Evolutionary conservation across 805 yeast genomes (phyloP).

Genomic region (Wilhelminamyces savonicus): DNA sequence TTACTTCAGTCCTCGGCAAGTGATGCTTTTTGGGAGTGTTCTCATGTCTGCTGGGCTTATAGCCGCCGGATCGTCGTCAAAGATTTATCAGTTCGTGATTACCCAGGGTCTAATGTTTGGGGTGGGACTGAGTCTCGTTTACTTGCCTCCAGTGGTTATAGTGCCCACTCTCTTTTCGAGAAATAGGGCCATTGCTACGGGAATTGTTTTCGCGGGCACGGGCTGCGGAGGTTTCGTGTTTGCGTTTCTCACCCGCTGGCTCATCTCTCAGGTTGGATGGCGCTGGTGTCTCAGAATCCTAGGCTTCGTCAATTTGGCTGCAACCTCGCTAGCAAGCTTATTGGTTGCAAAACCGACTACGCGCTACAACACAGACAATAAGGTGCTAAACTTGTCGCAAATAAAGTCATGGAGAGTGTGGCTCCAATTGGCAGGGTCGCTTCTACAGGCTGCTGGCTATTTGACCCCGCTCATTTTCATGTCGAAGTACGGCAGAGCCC

Average conservation of each 20-base stretch:
- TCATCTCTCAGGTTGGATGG: conserved; percentile 25
- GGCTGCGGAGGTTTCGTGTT: conserved; percentile 29
- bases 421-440: conserved; percentile 13
- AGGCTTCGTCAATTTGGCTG: conserved; percentile 18
- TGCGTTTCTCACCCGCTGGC: conserved; percentile 19
- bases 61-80: conserved; percentile 15
- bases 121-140: conserved; percentile 23
- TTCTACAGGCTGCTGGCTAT: conserved; percentile 29
- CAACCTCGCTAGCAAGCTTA: conserved; percentile 8
- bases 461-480: conserved; percentile 25
- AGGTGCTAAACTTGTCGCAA: conserved; percentile 7
- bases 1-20: conserved; percentile 10
- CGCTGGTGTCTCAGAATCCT: conserved; percentile 24
- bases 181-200: conserved; percentile 28
- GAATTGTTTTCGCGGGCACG: conserved; percentile 27
- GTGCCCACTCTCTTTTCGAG: conserved; percentile 24
- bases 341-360: conserved; percentile 9
- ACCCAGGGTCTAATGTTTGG: conserved; percentile 30
- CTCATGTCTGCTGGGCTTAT: conserved; percentile 21
- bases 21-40: conserved; percentile 21
- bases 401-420: conserved; percentile 12
- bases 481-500: conserved; percentile 25
- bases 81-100: conserved; percentile 19
- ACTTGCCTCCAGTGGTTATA: conserved; percentile 27
- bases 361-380: conserved; percentile 3